Evolutionary conservation across 192 early-diverging fungal genomes (phyloP), one percentile per base, ranked within the genome.

Genomic region (Podochytrium sp.): DNA sequence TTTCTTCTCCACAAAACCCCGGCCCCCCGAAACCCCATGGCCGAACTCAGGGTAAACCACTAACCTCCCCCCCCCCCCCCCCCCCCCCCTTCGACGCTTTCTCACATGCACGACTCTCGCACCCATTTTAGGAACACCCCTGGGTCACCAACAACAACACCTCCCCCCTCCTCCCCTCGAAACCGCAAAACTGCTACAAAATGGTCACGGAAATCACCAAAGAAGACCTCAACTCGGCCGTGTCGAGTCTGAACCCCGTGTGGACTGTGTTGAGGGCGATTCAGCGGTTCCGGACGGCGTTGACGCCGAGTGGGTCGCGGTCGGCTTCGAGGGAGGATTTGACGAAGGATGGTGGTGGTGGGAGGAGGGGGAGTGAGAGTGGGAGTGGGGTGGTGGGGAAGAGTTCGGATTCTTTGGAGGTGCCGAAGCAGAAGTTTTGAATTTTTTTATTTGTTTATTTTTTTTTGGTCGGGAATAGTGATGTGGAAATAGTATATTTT

Each of bases 161-260:
- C 14, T 79, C 80, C 3, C 80, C 81, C 4, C 81, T 97, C 49
- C 57, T 79, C 12, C 85, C 90, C 4, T 75, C 79, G 51, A 92
- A 88, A 71, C 87, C 91, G 58, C 87, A 91, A 50, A 98, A 98
- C 83, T 92, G 90, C 71, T 71, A 76, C 41, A 82, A 83, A 33
- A 70, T 89, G 35, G 88, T 98, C 16, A 86, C 85, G 2, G 87
- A 93, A 35, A 84, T 97, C 61, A 99, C 97, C 0, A 90, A 95
- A 64, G 91, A 93, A 61, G 96, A 99, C 59, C 78, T 96, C 27
- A 77, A 85, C 25, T 80, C 81, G 67, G 94, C 93, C 29, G 89
- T 97, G 69, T 87, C 91, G 69, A 83, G 81, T 34, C 86, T 92
- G 52, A 79, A 66, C 33, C 79, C 80, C 42, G 74, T 93, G 14